Evolutionary conservation across 352 stramenopile species (phyloP).

Genomic region (Phytophthora sp.): DNA sequence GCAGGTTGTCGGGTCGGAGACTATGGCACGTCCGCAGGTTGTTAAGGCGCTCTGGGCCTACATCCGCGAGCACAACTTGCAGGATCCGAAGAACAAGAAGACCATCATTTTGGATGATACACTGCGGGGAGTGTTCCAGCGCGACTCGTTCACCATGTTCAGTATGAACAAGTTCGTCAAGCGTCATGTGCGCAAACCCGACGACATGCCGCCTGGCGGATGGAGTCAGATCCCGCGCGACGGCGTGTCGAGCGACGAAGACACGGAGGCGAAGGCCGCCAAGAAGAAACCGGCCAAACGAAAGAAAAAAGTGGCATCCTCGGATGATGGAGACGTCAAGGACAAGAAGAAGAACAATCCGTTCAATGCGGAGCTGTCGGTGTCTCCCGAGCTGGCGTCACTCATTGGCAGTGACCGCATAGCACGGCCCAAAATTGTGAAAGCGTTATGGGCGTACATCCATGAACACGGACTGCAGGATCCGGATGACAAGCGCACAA

Average conservation of each 20-base stretch:
- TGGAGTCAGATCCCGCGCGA: slow-evolving; percentile 82
- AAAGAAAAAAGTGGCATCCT: slow-evolving; percentile 61
- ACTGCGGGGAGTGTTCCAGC: slow-evolving; percentile 80
- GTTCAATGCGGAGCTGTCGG: slow-evolving; percentile 78
- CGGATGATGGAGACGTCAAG: slow-evolving; percentile 50
- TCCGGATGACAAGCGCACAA: slow-evolving; percentile 93
- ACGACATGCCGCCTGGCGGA: slow-evolving; percentile 62
- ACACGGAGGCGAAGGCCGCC: slow-evolving; percentile 56
- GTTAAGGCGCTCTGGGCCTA: slow-evolving; percentile 97
- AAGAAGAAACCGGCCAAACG: slow-evolving; percentile 69
- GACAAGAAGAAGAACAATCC: slow-evolving; percentile 68
- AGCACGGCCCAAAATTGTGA: slow-evolving; percentile 93
- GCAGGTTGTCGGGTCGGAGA: slow-evolving; percentile 80
- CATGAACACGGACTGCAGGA: slow-evolving; percentile 95
- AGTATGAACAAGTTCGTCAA: slow-evolving; percentile 91
- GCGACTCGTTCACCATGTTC: slow-evolving; percentile 89
- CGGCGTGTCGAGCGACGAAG: slow-evolving; percentile 83
- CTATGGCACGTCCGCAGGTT: slow-evolving; percentile 92
- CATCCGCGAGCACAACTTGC: slow-evolving; percentile 94
- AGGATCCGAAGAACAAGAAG: slow-evolving; percentile 95
- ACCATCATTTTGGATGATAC: slow-evolving; percentile 92
- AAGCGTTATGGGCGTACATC: slow-evolving; percentile 97
- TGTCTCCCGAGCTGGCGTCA: slow-evolving; percentile 77
- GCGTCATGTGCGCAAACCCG: slow-evolving; percentile 80
- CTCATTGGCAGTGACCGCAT: slow-evolving; percentile 86